Evolutionary conservation across 805 yeast genomes (phyloP), one percentile per base, ranked within the genome.

Genomic region (Komagataella populi): DNA sequence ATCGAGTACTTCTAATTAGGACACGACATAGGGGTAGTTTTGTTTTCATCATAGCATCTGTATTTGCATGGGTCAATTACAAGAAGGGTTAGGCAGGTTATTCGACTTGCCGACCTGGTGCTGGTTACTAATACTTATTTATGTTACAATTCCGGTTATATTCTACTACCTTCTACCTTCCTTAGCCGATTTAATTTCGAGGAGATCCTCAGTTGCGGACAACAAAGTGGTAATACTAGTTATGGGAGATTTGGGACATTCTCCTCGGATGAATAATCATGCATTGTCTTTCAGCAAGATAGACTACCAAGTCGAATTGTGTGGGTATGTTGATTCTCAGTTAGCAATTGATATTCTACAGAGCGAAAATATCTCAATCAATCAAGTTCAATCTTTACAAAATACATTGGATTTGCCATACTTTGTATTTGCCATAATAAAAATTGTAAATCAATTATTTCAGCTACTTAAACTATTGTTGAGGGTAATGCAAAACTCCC

Each of bases 191-290:
- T 30, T 12, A 10, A 6, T 30, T 30, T 10, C 5, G 14, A 30
- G 63, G 39, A 60, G 61, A 22, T 36, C 50, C 8, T 43, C 50
- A 3, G 47, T 51, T 46, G 53, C 60, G 44, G 48, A 71, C 53
- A 78, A 73, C 55, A 76, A 87, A 50, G 81, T 87, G 5, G 74
- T 85, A 7, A 80, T 93, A 17, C 75, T 87, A 55, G 99, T 93
- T 2, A 69, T 93, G 17, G 99, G 99, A 1, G 98, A 91, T 62
- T 62, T 93, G 51, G 96, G 96, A 12, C 95, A 89, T 61, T 90
- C 97, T 0, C 99, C 99, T 6, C 73, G 99, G 54, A 93, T 91
- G 85, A 76, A 83, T 57, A 86, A 91, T 66, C 99, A 93, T 63
- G 96, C 95, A 0, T 68, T 73, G 52, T 83, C 91, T 51, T 81